phyloP scores from a whole-genome alignment of 495 filamentous ascomycete species.

The Neurospora sp. region DNA sequence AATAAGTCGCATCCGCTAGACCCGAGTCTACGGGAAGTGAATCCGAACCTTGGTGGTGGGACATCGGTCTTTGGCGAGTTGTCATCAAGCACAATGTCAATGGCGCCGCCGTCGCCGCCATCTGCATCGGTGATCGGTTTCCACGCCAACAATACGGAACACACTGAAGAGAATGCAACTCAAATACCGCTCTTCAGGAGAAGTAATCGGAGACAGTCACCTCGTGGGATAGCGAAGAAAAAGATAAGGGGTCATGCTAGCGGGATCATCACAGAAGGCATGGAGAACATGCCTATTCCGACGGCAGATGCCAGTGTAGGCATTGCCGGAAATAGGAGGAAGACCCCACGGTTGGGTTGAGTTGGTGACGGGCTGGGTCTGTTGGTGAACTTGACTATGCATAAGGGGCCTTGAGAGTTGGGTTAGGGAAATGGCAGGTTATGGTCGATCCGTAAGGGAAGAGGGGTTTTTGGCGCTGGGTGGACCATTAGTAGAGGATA shows the following conservation, averaged over 20 bases:
- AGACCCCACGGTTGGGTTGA: slow-evolving; percentile 40
- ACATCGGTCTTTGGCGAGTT: slow-evolving; percentile 17
- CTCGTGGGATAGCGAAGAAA: slow-evolving; percentile 35
- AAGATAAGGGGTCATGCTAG: slow-evolving; percentile 16
- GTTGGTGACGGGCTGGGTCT: not conserved
- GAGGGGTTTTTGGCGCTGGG: not conserved
- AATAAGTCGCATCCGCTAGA: slow-evolving; percentile 2
- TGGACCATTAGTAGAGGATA: not conserved
- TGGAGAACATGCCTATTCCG: slow-evolving; percentile 47
- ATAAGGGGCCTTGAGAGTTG: not conserved
- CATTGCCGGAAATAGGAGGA: slow-evolving; percentile 29
- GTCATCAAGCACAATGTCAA: slow-evolving; percentile 18
- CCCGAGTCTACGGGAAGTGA: slow-evolving; percentile 35
- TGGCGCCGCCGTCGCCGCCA: not conserved
- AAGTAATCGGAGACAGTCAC: slow-evolving; percentile 36
- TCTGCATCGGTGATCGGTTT: not conserved
- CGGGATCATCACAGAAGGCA: slow-evolving; percentile 38
- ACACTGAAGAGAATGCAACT: not conserved
- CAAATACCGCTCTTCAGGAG: slow-evolving; percentile 42
- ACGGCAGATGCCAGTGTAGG: slow-evolving; percentile 31
- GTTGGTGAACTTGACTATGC: not conserved
- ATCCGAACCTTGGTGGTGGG: slow-evolving; percentile 24
- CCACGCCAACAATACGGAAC: slow-evolving; percentile 21
- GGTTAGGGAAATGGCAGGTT: not conserved
- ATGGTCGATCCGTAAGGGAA: not conserved